phyloP scores from a whole-genome alignment of 495 filamentous ascomycete genomes.

The Hypoxylon rickii region DNA sequence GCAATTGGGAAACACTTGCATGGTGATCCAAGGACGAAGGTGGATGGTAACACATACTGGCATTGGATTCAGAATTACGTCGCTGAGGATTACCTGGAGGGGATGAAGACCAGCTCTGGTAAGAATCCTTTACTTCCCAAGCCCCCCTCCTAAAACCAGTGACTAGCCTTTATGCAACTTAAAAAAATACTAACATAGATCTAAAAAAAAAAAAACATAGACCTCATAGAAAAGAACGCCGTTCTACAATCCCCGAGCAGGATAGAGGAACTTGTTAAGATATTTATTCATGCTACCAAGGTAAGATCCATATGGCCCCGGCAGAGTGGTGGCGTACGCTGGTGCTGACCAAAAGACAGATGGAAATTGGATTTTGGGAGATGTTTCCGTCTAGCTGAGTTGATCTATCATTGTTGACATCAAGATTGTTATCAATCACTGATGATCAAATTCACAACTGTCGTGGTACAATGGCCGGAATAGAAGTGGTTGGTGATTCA shows the following conservation, averaged over 20 bases:
- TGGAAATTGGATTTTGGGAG: slow-evolving; percentile 89
- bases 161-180: too few relatives aligned
- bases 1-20: slow-evolving; percentile 70
- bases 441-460: too few relatives aligned
- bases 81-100: slow-evolving; percentile 72
- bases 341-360: slow-evolving; percentile 53
- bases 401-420: too few relatives aligned
- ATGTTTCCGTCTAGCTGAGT: slow-evolving; percentile 57
- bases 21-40: slow-evolving; percentile 57
- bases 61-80: slow-evolving; percentile 89
- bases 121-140: slow-evolving; percentile 26
- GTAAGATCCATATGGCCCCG: too few relatives aligned
- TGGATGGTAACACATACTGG: slow-evolving; percentile 79
- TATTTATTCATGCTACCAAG: slow-evolving; percentile 85
- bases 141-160: too few relatives aligned
- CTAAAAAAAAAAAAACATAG: slow-evolving; percentile 54
- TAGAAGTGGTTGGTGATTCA: too few relatives aligned
- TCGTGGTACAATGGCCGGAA: too few relatives aligned
- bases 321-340: too few relatives aligned
- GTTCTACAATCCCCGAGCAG: slow-evolving; percentile 69
- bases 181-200: slow-evolving; percentile 34
- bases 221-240: slow-evolving; percentile 72
- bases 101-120: slow-evolving; percentile 71
- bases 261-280: slow-evolving; percentile 78
- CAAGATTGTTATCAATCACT: background rate